These are phyloP conservation scores for Exobasidium rhododendri DNA, from an alignment of 1,284 basidiomycete species.

Conservation along the genomic window DNA sequence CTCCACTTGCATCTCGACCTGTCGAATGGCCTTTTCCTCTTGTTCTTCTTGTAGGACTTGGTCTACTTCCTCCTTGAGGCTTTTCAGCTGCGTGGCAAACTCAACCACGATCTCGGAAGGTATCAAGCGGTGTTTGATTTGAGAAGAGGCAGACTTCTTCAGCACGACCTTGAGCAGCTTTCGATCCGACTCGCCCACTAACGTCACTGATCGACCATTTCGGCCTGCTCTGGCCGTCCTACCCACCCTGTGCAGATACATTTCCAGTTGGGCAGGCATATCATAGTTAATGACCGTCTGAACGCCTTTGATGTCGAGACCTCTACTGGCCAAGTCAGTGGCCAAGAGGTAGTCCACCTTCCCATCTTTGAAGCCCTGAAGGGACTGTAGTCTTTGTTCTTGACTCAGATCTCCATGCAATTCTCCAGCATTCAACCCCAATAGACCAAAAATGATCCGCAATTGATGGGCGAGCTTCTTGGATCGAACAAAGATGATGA, in stretches of 20 bases:
- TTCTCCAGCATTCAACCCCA: constrained; percentile 81
- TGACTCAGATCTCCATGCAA: constrained; percentile 92
- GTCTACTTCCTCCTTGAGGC: constrained; percentile 73
- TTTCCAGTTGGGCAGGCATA: constrained; percentile 88
- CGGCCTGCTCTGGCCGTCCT: constrained; percentile 91
- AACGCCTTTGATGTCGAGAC: constrained; percentile 95
- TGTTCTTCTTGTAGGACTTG: constrained; percentile 86
- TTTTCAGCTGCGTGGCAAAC: constrained; percentile 70
- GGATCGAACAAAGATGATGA: constrained; percentile 89
- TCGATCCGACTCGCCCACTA: constrained; percentile 92
- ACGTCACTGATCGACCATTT: constrained; percentile 82
- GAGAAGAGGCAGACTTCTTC: constrained; percentile 79
- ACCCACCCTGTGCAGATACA: constrained; percentile 94
- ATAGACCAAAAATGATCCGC: constrained; percentile 84
- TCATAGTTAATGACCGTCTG: constrained; percentile 94
- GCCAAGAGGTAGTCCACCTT: constrained; percentile 85
- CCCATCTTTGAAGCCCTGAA: constrained; percentile 82
- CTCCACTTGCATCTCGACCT: constrained; percentile 89
- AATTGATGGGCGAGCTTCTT: constrained; percentile 97
- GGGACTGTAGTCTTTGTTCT: constrained; percentile 81
- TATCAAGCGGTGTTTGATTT: constrained; percentile 84
- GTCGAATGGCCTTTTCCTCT: constrained; percentile 73
- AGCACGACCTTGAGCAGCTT: constrained; percentile 95
- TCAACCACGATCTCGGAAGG: constrained; percentile 73
- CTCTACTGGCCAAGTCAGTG: constrained; percentile 90